These are phyloP conservation scores for Penicillium dipodomyicola DNA, from an alignment of 495 filamentous ascomycete species.

Conservation along the genomic window DNA sequence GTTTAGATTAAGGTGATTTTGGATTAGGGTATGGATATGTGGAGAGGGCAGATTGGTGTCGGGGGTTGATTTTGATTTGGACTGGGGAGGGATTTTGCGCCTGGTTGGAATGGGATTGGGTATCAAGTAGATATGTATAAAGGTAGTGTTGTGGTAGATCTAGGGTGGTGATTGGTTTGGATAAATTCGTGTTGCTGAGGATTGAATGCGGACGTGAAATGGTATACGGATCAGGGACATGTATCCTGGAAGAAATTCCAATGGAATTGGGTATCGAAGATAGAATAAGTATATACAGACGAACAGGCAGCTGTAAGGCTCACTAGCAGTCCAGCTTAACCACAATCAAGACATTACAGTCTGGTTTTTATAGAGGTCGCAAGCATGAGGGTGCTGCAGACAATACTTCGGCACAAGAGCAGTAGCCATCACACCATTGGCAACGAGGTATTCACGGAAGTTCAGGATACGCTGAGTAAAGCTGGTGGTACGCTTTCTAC, in stretches of 20 bases:
- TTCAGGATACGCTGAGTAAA: slow-evolving; percentile 56
- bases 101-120: neutral
- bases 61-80: neutral
- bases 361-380: slow-evolving; percentile 53
- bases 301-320: neutral
- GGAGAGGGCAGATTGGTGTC: neutral
- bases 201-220: neutral
- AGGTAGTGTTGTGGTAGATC: neutral
- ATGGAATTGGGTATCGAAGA: slow-evolving; percentile 18
- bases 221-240: neutral
- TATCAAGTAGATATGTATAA: neutral
- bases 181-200: neutral
- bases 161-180: neutral
- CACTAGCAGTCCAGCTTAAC: neutral
- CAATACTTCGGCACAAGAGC: slow-evolving; percentile 55
- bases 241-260: neutral
- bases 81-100: neutral
- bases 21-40: neutral
- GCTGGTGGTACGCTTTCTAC: slow-evolving; percentile 49
- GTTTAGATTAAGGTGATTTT: neutral
- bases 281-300: slow-evolving; percentile 7
- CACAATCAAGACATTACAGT: slow-evolving; percentile 29
- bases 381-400: slow-evolving; percentile 54
- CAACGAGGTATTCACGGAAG: slow-evolving; percentile 57
- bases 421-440: slow-evolving; percentile 49